Base-by-base conservation (phyloP, 2,329 filamentous ascomycete genomes). In the Nothophoma quercina region DNA sequence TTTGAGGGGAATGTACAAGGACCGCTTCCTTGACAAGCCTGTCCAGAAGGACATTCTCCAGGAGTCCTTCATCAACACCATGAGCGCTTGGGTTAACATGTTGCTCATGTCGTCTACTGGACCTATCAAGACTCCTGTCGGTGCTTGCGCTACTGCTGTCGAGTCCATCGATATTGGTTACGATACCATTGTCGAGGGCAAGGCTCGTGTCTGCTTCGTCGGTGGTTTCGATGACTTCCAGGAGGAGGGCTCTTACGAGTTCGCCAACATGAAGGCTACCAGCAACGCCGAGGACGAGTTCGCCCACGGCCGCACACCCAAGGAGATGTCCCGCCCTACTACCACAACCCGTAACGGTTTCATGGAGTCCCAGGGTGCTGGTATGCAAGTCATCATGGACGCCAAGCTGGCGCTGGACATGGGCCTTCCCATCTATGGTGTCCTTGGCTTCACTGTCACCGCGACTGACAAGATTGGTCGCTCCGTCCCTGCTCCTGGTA, bases 51-150 rank as follows among this genome's bases (percentile, higher is more conserved):
- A 99, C 72, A 97, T 99, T 73, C 85, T 99, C 12, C 96, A 99
- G 74, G 95, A 99, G 79, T 98, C 95, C 10, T 99, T 99, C 83
- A 98, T 99, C 85, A 99, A 99, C 83, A 99, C 95, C 49, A 99
- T 99, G 93, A 89, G 91, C 65, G 95, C 95, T 13, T 99, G 95
- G 95, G 93, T 99, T 51, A 99, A 99, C 83, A 99, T 99, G 95
- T 82, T 99, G 78, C 82, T 99, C 60, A 82, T 99, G 60, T 99
- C 95, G 4, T 98, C 95, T 5, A 98, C 95, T 44, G 95, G 95
- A 64, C 91, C 95, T 33, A 98, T 99, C 83, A 97, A 98, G 83
- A 98, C 96, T 0, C 95, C 95, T 3, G 95, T 98, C 43, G 95
- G 93, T 81, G 95, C 95, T 70, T 99, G 95, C 74, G 95, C 95